Evolutionary conservation across 345 rosid species (phyloP).

Genomic region (Moricandia arvensis): DNA sequence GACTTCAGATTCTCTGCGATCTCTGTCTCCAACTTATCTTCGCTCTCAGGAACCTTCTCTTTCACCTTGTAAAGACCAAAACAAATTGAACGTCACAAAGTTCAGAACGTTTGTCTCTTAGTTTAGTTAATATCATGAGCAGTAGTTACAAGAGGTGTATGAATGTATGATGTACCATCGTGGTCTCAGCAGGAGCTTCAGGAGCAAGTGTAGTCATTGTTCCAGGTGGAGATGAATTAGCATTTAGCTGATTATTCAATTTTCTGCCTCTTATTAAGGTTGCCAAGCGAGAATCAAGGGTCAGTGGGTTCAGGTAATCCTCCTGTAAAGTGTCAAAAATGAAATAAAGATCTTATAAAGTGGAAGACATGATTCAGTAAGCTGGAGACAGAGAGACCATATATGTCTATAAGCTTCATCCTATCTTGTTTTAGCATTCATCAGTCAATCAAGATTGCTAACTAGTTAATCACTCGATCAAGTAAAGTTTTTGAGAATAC

Average conservation of each 20-base stretch:
- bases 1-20: slow-evolving; percentile 60
- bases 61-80: slow-evolving; percentile 49
- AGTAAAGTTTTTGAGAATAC: background rate
- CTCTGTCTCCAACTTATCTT: slow-evolving; percentile 81
- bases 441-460: background rate
- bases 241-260: slow-evolving; percentile 41
- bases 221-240: slow-evolving; percentile 51
- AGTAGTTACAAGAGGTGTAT: too few relatives aligned
- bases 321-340: slow-evolving; percentile 39
- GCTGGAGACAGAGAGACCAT: background rate
- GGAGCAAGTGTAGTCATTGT: slow-evolving; percentile 66
- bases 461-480: background rate
- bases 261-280: slow-evolving; percentile 38
- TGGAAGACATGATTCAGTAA: background rate
- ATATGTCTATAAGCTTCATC: background rate
- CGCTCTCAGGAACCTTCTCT: slow-evolving; percentile 80
- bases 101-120: background rate
- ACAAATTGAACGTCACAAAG: too few relatives aligned
- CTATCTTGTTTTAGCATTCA: background rate
- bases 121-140: background rate
- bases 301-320: slow-evolving; percentile 58
- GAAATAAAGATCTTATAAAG: background rate
- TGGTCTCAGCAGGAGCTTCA: slow-evolving; percentile 59
- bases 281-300: slow-evolving; percentile 59
- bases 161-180: slow-evolving; percentile 44